Percentiles rank a stretch among this genome's conserved stretches.
Conservation (phyloP, 2,329 filamentous ascomycete genomes). For the Boeremia lycopersici region DNA sequence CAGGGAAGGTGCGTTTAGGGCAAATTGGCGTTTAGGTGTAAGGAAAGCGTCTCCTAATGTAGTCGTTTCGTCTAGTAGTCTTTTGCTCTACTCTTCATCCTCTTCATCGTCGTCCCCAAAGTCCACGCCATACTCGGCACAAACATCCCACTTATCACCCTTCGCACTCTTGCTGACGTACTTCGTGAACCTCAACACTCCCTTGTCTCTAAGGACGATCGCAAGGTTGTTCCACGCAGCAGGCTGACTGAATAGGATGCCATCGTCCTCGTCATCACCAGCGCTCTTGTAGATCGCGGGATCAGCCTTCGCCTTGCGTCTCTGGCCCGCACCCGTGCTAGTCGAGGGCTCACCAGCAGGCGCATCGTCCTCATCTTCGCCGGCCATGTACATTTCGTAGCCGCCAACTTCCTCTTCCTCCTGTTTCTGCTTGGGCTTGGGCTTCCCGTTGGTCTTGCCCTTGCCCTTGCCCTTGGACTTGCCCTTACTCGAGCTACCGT, state of each 20-base stretch:
- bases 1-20: no score
- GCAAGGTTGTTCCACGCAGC: conserved; percentile 89
- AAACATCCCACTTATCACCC: conserved; percentile 93
- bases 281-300: conserved; percentile 78
- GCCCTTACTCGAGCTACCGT: conserved; percentile 32
- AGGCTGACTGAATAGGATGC: conserved; percentile 71
- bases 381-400: conserved; percentile 93
- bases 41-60: no score
- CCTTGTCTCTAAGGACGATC: conserved; percentile 85
- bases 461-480: conserved; percentile 11
- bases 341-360: conserved; percentile 42
- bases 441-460: conserved; percentile 20
- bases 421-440: conserved; percentile 23
- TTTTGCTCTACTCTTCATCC: conserved; percentile 14
- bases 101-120: conserved; percentile 57
- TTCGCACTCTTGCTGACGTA: conserved; percentile 83
- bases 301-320: conserved; percentile 59
- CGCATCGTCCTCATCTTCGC: conserved; percentile 69
- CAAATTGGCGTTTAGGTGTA: no score
- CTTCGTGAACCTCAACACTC: conserved; percentile 91
- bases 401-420: conserved; percentile 70
- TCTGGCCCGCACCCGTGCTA: conserved; percentile 55
- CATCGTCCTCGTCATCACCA: conserved; percentile 72
- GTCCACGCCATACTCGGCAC: conserved; percentile 75
- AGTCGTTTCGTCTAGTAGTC: no score